phyloP scores from a whole-genome alignment of 495 filamentous ascomycete genomes.

The Annulohypoxylon stygium region DNA sequence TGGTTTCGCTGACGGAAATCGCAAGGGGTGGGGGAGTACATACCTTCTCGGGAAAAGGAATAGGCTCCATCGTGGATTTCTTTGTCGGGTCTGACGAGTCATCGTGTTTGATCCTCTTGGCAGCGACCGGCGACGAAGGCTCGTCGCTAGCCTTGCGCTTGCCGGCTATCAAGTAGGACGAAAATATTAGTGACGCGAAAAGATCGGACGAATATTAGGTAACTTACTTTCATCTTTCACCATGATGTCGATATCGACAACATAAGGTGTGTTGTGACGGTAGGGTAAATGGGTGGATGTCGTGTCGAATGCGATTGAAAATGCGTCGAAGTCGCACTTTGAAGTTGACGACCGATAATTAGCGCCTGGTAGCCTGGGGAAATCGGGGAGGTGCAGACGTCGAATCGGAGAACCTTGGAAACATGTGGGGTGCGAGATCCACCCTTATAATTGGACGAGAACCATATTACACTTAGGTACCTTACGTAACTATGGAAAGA shows the following conservation, averaged over 20 bases:
- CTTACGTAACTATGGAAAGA: not conserved
- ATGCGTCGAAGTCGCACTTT: constrained; percentile 21
- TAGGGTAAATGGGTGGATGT: not conserved
- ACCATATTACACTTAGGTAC: not conserved
- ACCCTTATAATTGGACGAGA: not conserved
- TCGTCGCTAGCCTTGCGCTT: constrained; percentile 87
- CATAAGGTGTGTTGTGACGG: constrained; percentile 14
- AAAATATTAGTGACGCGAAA: constrained; percentile 22
- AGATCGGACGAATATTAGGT: not conserved
- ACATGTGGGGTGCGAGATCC: not conserved
- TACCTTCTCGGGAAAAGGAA: constrained; percentile 90
- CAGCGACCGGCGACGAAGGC: constrained; percentile 70
- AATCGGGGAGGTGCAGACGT: constrained; percentile 18
- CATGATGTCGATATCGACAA: constrained; percentile 39
- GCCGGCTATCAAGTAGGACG: constrained; percentile 57
- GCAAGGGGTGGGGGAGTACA: constrained; percentile 24
- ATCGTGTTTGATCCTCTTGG: constrained; percentile 73
- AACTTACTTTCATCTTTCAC: constrained; percentile 65
- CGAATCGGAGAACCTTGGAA: not conserved
- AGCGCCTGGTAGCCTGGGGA: constrained; percentile 14
- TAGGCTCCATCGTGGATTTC: constrained; percentile 66
- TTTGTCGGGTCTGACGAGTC: constrained; percentile 67
- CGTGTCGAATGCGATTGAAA: not conserved
- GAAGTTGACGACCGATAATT: not conserved
- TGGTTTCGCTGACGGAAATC: not conserved